Evolutionary conservation across 768 basidiomycete genomes (phyloP).

Genomic region (Russula sp.): DNA sequence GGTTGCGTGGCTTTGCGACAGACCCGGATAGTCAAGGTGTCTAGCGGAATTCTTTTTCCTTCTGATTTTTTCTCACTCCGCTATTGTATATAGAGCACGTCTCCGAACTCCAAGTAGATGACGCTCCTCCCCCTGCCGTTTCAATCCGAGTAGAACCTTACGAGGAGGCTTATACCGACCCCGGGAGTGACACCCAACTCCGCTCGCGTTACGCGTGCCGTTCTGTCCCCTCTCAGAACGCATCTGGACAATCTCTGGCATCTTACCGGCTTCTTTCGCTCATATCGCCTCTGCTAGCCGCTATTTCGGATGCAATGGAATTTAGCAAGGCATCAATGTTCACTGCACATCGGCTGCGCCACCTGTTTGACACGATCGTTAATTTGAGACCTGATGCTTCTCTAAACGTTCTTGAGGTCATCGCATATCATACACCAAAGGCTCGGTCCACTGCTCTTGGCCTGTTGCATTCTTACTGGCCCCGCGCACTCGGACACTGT

Average conservation of each 20-base stretch:
- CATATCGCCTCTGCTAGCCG: constrained; percentile 52
- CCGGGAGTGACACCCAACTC: constrained; percentile 21
- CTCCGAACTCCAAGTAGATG: neutral
- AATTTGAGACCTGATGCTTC: constrained; percentile 59
- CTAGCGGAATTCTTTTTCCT: neutral
- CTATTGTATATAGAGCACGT: neutral
- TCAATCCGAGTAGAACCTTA: constrained; percentile 23
- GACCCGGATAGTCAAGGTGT: constrained; percentile 2
- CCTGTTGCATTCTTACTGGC: constrained; percentile 58
- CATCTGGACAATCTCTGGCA: constrained; percentile 46
- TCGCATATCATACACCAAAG: constrained; percentile 54
- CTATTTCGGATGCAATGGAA: constrained; percentile 53
- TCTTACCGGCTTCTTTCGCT: constrained; percentile 58
- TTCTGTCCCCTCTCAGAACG: constrained; percentile 39
- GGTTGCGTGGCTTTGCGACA: constrained; percentile 22
- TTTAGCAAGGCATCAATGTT: constrained; percentile 29
- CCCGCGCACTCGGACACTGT: constrained; percentile 59
- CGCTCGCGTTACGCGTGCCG: constrained; percentile 5
- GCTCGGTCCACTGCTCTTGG: constrained; percentile 49
- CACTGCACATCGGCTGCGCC: constrained; percentile 42
- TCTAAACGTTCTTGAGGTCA: constrained; percentile 62
- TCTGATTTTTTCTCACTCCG: neutral
- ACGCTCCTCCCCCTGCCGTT: constrained; percentile 2
- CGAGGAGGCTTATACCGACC: neutral
- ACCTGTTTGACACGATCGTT: constrained; percentile 47